Base-by-base conservation (phyloP, 495 filamentous ascomycete species). In the Oidiodendron maius region DNA sequence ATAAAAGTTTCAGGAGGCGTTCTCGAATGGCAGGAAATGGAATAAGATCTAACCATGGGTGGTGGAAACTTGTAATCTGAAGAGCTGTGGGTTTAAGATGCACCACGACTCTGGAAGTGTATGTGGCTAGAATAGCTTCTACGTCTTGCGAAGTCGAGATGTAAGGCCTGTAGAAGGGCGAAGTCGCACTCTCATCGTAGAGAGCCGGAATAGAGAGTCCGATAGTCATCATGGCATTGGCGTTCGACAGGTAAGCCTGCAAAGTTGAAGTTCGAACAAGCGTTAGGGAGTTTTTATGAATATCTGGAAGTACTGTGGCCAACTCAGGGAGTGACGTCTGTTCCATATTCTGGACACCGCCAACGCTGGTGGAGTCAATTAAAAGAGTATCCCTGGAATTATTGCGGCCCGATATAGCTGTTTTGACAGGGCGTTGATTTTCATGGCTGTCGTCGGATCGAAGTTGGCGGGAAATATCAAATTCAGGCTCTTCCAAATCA, bases 41-140 rank as follows among this genome's bases (percentile, higher is more conserved):
- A 40, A 78, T 71, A 39, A 78, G 65, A 48, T 80, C 75, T 15
- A 81, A 55, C 68, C 75, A 81, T 0, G 71, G 69, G 40, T 74
- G 71, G 42, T 81, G 77, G 1, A 61, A 56, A 4, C 62, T 56
- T 0, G 51, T 47, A 10, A 42, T 48, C 50, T 80, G 77, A 0
- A 77, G 22, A 17, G 39, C 48, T 2, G 77, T 80, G 1, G 74
- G 74, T 2, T 65, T 64, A 1, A 82, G 65, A 43, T 60, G 64
- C 0, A 57, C 55, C 0, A 77, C 74, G 9, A 66, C 41, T 2
- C 23, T 16, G 6, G 6, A 36, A 30, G 3, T 21, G n/a, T 17
- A 55, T 37, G 18, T 11, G 6, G 36, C 6, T 3, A 44, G 5
- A 32, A 51, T 17, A 10, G 28, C 4, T 10, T 22, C 13, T 3